Percentiles rank a stretch among this genome's conserved stretches.
Evolutionary conservation across 2,329 filamentous ascomycete genomes (phyloP).

Genomic region (Monilinia fructigena): DNA sequence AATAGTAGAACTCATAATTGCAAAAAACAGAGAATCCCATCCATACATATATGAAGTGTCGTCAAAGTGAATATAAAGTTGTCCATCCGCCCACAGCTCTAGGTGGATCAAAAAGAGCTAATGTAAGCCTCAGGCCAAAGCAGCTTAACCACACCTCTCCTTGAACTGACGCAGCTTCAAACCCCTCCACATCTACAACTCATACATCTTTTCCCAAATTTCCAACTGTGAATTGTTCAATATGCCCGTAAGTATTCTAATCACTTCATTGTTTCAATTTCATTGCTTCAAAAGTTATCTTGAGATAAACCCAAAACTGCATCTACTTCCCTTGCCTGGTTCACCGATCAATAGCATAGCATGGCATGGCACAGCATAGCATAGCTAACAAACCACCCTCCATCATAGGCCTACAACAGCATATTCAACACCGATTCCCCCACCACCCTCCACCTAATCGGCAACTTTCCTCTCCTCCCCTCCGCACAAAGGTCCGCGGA

Average conservation of each 20-base stretch:
- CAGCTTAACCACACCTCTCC: constrained; percentile 19
- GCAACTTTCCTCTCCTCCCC: constrained; percentile 91
- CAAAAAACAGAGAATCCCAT: background rate
- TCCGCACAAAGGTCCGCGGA: constrained; percentile 93
- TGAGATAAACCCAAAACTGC: background rate
- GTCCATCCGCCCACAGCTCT: background rate
- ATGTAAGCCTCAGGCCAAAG: constrained; percentile 12
- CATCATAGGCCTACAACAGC: constrained; percentile 85
- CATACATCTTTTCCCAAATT: constrained; percentile 1
- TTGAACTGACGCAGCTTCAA: constrained; percentile 19
- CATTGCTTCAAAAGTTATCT: background rate
- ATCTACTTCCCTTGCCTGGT: background rate
- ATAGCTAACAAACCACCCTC: constrained; percentile 20
- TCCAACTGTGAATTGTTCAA: constrained; percentile 6
- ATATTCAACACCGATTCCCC: constrained; percentile 86
- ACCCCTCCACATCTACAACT: constrained; percentile 10
- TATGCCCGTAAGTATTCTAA: constrained; percentile 12
- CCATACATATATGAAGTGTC: background rate
- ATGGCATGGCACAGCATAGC: too few species aligned
- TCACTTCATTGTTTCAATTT: background rate
- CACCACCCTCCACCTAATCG: constrained; percentile 54
- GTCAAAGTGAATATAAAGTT: constrained; percentile 9
- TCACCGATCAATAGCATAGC: background rate
- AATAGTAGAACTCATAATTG: too few species aligned
- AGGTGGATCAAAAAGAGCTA: constrained; percentile 11